Percentiles rank a stretch among this genome's conserved stretches.
Evolutionary conservation across 106 monocot genomes (phyloP).

Genomic region (Iris macrosiphon): DNA sequence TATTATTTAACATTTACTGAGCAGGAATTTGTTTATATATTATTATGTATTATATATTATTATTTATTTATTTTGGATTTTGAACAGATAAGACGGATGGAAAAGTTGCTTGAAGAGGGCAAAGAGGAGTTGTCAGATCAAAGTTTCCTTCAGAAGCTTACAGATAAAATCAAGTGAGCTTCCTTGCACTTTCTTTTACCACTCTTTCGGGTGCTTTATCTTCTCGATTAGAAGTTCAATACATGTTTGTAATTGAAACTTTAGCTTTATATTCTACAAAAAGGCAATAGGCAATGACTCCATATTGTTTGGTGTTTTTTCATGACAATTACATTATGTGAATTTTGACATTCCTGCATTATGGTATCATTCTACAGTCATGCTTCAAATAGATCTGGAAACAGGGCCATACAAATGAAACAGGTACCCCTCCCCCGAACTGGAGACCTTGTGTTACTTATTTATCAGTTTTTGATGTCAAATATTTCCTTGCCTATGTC

Average conservation of each 20-base stretch:
- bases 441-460: no score
- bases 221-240: not conserved
- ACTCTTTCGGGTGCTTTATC: not conserved
- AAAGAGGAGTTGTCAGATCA: constrained; percentile 11
- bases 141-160: constrained; percentile 25
- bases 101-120: constrained; percentile 15
- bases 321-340: not conserved
- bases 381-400: constrained; percentile 1
- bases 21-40: no score
- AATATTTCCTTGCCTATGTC: no score
- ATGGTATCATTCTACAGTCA: constrained; percentile 2
- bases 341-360: not conserved
- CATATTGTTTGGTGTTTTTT: not conserved
- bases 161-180: constrained; percentile 28
- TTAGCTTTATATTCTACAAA: no score
- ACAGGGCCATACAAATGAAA: constrained; percentile 5
- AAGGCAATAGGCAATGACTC: not conserved
- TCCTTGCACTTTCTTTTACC: not conserved
- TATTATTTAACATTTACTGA: no score
- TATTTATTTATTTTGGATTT: not conserved
- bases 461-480: no score
- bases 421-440: constrained; percentile 11
- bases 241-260: constrained; percentile 1
- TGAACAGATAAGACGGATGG: constrained; percentile 27
- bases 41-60: no score